A percentile compares a stretch with the other conserved stretches of the same genome.
Evolutionary conservation across 2,329 filamentous ascomycete genomes (phyloP).

Genomic region (Gaeumannomyces tritici): DNA sequence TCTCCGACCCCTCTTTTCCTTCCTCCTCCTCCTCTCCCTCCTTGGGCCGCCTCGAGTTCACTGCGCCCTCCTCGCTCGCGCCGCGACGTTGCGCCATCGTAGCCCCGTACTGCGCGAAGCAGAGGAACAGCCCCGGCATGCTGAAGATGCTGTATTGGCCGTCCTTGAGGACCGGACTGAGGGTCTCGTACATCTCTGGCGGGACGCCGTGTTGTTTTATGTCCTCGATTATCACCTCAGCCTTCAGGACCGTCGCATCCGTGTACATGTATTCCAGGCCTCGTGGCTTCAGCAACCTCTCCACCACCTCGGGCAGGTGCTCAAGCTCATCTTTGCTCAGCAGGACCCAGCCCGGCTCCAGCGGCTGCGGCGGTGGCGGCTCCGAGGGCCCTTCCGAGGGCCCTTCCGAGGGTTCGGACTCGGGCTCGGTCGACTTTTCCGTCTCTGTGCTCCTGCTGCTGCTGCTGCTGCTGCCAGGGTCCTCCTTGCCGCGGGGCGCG

Average conservation of each 20-base stretch:
- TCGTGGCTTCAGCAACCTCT: slow-evolving; percentile 54
- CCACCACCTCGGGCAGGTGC: slow-evolving; percentile 49
- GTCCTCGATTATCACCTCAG: slow-evolving; percentile 44
- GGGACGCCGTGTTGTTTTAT: slow-evolving; percentile 64
- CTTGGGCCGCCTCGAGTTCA: neutral
- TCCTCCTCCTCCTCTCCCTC: slow-evolving; percentile 9
- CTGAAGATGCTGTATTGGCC: slow-evolving; percentile 27
- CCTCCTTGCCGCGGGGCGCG: neutral
- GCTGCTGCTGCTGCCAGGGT: slow-evolving; percentile 7
- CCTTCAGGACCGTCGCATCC: neutral
- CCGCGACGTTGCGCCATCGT: slow-evolving; percentile 32
- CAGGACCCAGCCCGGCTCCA: slow-evolving; percentile 37
- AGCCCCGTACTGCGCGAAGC: slow-evolving; percentile 34
- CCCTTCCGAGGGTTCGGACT: too few species aligned
- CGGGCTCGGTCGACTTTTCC: neutral
- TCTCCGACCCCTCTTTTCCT: slow-evolving; percentile 1
- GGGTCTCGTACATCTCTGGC: slow-evolving; percentile 50
- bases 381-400: neutral
- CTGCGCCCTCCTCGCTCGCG: slow-evolving; percentile 10
- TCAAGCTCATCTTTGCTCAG: slow-evolving; percentile 35
- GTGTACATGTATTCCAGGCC: slow-evolving; percentile 38
- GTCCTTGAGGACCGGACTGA: slow-evolving; percentile 47
- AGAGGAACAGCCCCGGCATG: slow-evolving; percentile 49
- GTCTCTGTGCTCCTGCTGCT: neutral
- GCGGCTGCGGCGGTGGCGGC: slow-evolving; percentile 6